phyloP scores from a whole-genome alignment of 306 rosid species.

The Cucumis melo region DNA sequence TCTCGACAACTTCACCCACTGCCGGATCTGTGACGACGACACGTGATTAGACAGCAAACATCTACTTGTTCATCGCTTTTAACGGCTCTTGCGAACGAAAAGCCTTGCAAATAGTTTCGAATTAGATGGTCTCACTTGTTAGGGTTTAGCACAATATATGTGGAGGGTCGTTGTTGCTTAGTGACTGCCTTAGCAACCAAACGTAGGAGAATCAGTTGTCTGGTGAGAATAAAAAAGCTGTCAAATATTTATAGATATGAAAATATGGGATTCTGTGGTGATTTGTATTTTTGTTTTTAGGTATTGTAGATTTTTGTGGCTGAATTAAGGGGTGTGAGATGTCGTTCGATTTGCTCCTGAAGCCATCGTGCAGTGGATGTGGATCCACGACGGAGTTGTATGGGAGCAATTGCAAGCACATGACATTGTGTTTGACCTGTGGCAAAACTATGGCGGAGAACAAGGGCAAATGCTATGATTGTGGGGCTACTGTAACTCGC shows the following conservation, averaged over 20 bases:
- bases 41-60: too few relatives aligned
- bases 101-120: too few relatives aligned
- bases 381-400: constrained; percentile 66
- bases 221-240: not conserved
- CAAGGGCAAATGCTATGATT: constrained; percentile 54
- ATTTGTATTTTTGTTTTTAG: not conserved
- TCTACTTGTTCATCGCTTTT: too few relatives aligned
- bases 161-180: too few relatives aligned
- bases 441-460: constrained; percentile 81
- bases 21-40: too few relatives aligned
- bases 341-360: constrained; percentile 49
- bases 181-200: not conserved
- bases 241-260: not conserved
- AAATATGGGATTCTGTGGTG: not conserved
- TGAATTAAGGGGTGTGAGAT: constrained; percentile 13
- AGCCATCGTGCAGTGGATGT: constrained; percentile 63
- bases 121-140: too few relatives aligned
- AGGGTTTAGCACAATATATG: too few relatives aligned
- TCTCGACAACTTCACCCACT: too few relatives aligned
- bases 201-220: not conserved
- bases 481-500: constrained; percentile 61
- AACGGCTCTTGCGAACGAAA: too few relatives aligned
- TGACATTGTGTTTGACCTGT: constrained; percentile 72
- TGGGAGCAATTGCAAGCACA: constrained; percentile 94
- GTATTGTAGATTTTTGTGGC: not conserved